Evolutionary conservation across 805 yeast species (phyloP), one percentile per base, ranked within the genome.

Genomic region (Lipomyces yamanashiensis): DNA sequence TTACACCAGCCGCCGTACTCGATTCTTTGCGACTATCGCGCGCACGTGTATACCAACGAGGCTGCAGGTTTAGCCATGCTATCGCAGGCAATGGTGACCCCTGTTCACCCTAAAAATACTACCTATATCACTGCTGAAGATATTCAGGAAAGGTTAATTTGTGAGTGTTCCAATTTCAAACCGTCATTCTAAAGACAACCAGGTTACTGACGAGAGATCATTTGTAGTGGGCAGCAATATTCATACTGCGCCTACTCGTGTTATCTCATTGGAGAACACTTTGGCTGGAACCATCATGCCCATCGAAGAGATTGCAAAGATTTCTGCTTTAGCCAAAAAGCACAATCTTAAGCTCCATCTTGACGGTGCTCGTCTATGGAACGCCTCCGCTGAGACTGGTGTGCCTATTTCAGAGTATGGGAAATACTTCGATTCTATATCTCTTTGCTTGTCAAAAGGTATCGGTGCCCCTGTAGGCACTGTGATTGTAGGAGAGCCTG

Each of bases 291-390:
- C 88, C 43, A 77, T 92, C 51, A 82, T 84, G 75, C 98, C 98
- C 8, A 71, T 87, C 50, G 93, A 87, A 40, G 97, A 92, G 74
- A 81, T 92, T 60, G 77, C 78, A 62, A 83, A 84, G 61, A 92
- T 92, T 70, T 82, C 88, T 49, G 81, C 77, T 48, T 92, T 89
- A 82, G 90, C 93, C 67, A 79, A 81, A 58, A 82, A 78, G 36
- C 80, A 86, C 69, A 80, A 79, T 59, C 76, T 90, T 60, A 81
- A 79, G 61, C 75, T 92, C 69, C 98, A 93, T 72, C 84, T 92
- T 71, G 98, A 92, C 74, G 98, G 98, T 67, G 98, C 98, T n/a
- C 83, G 98, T 71, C 77, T 92, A 56, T 92, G 96, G 92, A 90
- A 89, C 74, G 97, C 97, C n/a, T 80, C 86, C 47, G 88, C 83